A percentile compares a stretch with the other conserved stretches of the same genome.
Conservation (phyloP, 352 stramenopile genomes). For the Lagenidium giganteum region DNA sequence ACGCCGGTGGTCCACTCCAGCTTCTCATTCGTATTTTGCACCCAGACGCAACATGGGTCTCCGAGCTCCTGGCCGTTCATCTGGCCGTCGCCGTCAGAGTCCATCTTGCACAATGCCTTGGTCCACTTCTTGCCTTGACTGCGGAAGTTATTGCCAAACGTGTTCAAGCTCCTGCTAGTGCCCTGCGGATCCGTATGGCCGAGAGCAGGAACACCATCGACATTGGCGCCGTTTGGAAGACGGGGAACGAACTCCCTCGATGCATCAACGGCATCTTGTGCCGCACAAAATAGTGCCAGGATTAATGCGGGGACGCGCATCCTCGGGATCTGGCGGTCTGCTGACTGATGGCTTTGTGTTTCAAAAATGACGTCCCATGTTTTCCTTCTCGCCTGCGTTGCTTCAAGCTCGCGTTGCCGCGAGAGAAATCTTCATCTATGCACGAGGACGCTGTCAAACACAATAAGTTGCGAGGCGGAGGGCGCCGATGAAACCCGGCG, state of each 20-base stretch:
- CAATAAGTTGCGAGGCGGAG: no score
- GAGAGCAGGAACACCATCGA: slow-evolving; percentile 21
- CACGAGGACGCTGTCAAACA: no score
- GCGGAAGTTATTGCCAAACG: slow-evolving; percentile 62
- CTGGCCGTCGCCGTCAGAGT: slow-evolving; percentile 78
- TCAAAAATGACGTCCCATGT: no score
- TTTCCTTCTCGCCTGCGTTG: no score
- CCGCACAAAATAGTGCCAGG: no score
- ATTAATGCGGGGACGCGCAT: no score
- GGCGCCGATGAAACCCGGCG: no score
- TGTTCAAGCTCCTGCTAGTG: slow-evolving; percentile 36
- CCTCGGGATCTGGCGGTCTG: no score
- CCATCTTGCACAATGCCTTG: slow-evolving; percentile 41
- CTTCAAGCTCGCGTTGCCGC: no score
- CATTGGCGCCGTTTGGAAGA: slow-evolving; percentile 14
- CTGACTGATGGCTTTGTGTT: no score
- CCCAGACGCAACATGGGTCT: slow-evolving; percentile 80
- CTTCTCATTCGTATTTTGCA: slow-evolving; percentile 1
- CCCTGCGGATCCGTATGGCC: slow-evolving; percentile 42
- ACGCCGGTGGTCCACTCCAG: slow-evolving; percentile 6
- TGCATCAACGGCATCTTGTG: no score
- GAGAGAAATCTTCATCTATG: no score
- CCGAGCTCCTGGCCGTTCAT: slow-evolving; percentile 84
- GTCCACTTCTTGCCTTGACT: slow-evolving; percentile 42
- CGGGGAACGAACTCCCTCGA: slow-evolving; percentile 11